Evolutionary conservation across 176 grass and related monocot species (phyloP).

Genomic region (Juncus effusus): DNA sequence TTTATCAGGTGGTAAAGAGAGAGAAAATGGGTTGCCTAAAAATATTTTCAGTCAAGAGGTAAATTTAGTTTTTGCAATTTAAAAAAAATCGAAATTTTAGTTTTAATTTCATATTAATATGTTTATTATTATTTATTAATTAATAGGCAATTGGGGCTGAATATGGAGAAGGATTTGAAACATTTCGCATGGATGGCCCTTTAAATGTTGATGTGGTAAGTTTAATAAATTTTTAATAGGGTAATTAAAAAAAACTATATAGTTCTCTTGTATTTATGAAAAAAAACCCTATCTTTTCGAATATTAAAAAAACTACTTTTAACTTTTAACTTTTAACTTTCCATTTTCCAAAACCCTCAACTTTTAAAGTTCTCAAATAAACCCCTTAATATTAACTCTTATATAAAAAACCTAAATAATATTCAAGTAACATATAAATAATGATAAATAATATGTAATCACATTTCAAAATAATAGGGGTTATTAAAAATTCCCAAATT

Average conservation of each 20-base stretch:
- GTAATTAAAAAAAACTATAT: not conserved
- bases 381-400: no score
- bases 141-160: conserved; percentile 82
- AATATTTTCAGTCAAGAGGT: conserved; percentile 76
- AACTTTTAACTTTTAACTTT: no score
- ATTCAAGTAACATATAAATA: no score
- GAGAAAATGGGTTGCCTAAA: conserved; percentile 42
- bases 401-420: no score
- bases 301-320: no score
- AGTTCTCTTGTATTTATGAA: not conserved
- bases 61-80: conserved; percentile 14
- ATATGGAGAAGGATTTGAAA: conserved; percentile 97
- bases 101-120: not conserved
- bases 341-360: no score
- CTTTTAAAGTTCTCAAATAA: no score
- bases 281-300: no score
- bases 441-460: no score
- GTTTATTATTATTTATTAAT: conserved; percentile 14
- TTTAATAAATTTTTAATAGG: not conserved
- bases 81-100: conserved; percentile 4
- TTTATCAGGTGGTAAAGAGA: conserved; percentile 26
- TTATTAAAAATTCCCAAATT: no score
- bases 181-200: conserved; percentile 89
- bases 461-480: no score
- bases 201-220: conserved; percentile 96